phyloP scores from a whole-genome alignment of 2,329 filamentous ascomycete genomes.

The Aspergillus ustus region DNA sequence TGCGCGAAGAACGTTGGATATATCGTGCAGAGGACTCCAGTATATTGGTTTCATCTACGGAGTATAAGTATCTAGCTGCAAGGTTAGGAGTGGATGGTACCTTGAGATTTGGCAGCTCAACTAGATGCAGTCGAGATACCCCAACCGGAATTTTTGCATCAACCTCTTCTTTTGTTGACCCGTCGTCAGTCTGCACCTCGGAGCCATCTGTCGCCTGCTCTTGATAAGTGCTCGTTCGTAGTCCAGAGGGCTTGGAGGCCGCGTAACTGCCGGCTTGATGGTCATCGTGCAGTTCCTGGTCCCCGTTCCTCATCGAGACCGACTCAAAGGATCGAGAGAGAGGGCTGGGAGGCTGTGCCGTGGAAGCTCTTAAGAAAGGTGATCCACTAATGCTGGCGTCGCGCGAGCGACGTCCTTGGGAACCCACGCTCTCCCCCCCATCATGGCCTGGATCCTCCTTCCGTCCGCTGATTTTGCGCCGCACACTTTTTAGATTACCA shows the following conservation, averaged over 20 bases:
- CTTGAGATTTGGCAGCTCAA: slow-evolving; percentile 75
- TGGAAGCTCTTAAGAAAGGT: slow-evolving; percentile 53
- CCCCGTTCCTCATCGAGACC: slow-evolving; percentile 27
- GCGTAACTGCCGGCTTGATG: slow-evolving; percentile 22
- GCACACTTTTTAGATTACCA: slow-evolving; percentile 32
- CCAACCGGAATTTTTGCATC: slow-evolving; percentile 76
- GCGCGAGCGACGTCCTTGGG: slow-evolving; percentile 32
- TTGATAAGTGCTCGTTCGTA: slow-evolving; percentile 32
- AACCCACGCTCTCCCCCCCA: slow-evolving; percentile 28
- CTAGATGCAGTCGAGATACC: slow-evolving; percentile 85
- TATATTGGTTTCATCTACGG: slow-evolving; percentile 92
- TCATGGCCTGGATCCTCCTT: slow-evolving; percentile 31
- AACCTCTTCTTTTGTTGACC: slow-evolving; percentile 19
- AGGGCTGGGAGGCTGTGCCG: slow-evolving; percentile 33
- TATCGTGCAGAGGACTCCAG: slow-evolving; percentile 92
- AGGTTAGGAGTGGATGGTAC: slow-evolving; percentile 24
- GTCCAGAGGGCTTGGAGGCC: slow-evolving; percentile 32
- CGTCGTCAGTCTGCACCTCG: slow-evolving; percentile 18
- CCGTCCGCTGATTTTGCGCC: slow-evolving; percentile 33
- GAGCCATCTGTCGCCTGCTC: slow-evolving; percentile 22
- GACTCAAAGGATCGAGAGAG: slow-evolving; percentile 38
- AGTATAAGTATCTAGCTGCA: slow-evolving; percentile 13
- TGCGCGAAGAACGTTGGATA: slow-evolving; percentile 78
- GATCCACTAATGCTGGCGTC: slow-evolving; percentile 52
- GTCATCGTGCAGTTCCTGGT: slow-evolving; percentile 28